phyloP scores from a whole-genome alignment of 2,329 filamentous ascomycete genomes.

The Neofusicoccum laricinum region DNA sequence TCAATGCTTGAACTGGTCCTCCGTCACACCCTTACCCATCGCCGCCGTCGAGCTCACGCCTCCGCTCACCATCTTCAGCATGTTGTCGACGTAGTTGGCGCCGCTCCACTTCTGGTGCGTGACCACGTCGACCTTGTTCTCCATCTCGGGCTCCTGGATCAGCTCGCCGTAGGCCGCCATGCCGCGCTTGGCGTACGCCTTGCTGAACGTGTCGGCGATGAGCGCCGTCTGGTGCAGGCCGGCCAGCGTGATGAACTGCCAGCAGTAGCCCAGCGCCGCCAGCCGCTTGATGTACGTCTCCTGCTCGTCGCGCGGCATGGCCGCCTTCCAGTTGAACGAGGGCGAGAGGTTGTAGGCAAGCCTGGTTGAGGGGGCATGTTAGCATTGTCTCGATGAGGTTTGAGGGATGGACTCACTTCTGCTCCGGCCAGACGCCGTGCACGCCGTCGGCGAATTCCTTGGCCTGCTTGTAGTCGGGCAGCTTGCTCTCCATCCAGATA shows the following conservation, averaged over 20 bases:
- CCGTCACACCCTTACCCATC: constrained; percentile 97
- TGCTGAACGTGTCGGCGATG: constrained; percentile 84
- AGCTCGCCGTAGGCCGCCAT: constrained; percentile 98
- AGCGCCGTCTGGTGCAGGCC: constrained; percentile 94
- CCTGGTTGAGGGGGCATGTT: constrained; percentile 43
- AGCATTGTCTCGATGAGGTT: not conserved
- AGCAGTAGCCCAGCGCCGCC: constrained; percentile 87
- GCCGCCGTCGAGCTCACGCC: constrained; percentile 88
- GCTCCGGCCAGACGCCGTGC: constrained; percentile 90
- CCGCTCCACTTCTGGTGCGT: constrained; percentile 99
- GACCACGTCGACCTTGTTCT: constrained; percentile 83
- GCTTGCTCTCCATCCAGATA: constrained; percentile 99
- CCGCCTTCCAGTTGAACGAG: constrained; percentile 99
- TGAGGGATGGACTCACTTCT: constrained; percentile 66
- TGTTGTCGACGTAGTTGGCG: constrained; percentile 88
- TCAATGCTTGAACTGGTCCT: constrained; percentile 80
- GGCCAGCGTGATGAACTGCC: constrained; percentile 99
- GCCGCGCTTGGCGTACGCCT: constrained; percentile 74
- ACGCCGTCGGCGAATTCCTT: constrained; percentile 91
- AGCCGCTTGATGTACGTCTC: constrained; percentile 96
- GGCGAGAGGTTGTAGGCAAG: constrained; percentile 97
- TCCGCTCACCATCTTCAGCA: constrained; percentile 95
- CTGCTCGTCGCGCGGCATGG: constrained; percentile 87
- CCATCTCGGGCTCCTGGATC: constrained; percentile 97
- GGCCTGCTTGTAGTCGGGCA: constrained; percentile 87